Percentiles rank a stretch among this genome's conserved stretches.
Conservation (phyloP, 805 yeast species). For the Blastobotrys americana region DNA sequence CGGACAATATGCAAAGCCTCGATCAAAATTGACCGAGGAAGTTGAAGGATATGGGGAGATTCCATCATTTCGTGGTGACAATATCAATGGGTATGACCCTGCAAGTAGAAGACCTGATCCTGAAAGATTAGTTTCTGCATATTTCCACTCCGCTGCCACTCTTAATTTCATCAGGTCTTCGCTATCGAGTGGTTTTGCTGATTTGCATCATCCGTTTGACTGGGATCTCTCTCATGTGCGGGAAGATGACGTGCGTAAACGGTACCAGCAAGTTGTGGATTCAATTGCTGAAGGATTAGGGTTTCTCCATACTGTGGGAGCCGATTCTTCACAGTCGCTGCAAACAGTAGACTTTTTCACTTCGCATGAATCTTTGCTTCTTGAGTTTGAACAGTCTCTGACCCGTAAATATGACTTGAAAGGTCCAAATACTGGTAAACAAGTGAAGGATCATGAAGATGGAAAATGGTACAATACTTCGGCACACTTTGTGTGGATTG, state of each 20-base stretch:
- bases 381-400: conserved; percentile 37
- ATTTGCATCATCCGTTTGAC: conserved; percentile 33
- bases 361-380: conserved; percentile 37
- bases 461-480: conserved; percentile 35
- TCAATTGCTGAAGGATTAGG: conserved; percentile 32
- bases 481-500: conserved; percentile 40
- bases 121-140: conserved; percentile 34
- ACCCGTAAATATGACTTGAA: conserved; percentile 28
- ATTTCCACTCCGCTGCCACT: conserved; percentile 41
- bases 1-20: conserved; percentile 40
- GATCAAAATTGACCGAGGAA: conserved; percentile 38
- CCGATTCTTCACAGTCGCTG: conserved; percentile 25
- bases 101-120: conserved; percentile 37
- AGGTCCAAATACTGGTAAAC: background rate
- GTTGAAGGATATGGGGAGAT: conserved; percentile 34
- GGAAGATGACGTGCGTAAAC: conserved; percentile 30
- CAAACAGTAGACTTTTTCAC: conserved; percentile 34
- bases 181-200: conserved; percentile 36
- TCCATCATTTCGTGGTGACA: conserved; percentile 39
- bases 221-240: conserved; percentile 38
- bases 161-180: conserved; percentile 34
- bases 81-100: conserved; percentile 37
- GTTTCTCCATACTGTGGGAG: conserved; percentile 37
- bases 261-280: conserved; percentile 34
- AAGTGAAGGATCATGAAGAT: background rate